Evolutionary conservation across 352 stramenopile species (phyloP).

Genomic region (Pythium sukuiense): DNA sequence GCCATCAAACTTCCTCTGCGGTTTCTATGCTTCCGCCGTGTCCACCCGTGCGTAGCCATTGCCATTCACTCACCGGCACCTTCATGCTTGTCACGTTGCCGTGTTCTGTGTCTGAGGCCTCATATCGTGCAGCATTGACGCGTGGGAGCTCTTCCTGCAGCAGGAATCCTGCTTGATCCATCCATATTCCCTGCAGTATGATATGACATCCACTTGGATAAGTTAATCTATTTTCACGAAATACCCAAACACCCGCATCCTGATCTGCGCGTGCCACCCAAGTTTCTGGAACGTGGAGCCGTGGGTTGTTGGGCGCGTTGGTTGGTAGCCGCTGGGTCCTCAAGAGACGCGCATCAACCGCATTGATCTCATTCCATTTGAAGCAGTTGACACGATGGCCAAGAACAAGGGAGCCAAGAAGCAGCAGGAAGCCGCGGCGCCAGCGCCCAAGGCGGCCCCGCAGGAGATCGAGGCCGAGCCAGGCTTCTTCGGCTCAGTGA

Average conservation of each 20-base stretch:
- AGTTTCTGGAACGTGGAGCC: conserved; percentile 7
- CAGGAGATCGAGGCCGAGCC: conserved; percentile 54
- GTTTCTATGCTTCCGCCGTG: background rate
- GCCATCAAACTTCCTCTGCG: too few species aligned
- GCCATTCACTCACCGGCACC: too few species aligned
- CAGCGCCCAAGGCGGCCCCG: conserved; percentile 4
- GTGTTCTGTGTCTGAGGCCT: too few species aligned
- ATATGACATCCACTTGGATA: background rate
- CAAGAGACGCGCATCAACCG: conserved; percentile 22
- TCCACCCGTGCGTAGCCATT: too few species aligned
- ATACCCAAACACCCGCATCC: conserved; percentile 12
- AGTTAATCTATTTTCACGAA: background rate
- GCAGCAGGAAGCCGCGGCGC: conserved; percentile 2
- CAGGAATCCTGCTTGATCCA: too few species aligned
- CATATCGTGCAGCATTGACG: too few species aligned
- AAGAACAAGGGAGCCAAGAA: too few species aligned
- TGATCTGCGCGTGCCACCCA: conserved; percentile 9
- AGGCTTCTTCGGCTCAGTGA: conserved; percentile 77
- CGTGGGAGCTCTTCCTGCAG: too few species aligned
- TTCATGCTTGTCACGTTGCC: too few species aligned
- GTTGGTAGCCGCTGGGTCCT: conserved; percentile 21
- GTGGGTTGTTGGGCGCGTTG: conserved; percentile 18
- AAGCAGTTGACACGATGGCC: conserved; percentile 18
- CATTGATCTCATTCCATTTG: background rate
- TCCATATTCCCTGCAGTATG: background rate